Conservation (phyloP, 805 yeast genomes). For the Pichia paraexigua region DNA sequence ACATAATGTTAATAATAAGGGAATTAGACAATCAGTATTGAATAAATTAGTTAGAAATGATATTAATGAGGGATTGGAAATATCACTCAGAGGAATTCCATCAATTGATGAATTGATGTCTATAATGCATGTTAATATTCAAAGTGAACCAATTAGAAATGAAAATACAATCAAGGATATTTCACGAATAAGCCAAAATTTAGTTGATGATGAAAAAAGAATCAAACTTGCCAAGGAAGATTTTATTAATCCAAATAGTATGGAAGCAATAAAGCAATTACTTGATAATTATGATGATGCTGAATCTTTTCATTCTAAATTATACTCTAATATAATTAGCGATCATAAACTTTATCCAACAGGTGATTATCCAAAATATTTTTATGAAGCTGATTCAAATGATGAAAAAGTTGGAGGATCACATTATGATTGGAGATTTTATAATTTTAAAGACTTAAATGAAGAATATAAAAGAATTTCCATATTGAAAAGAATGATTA, state of each 20-base stretch:
- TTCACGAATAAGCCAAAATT: neutral
- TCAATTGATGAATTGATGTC: neutral
- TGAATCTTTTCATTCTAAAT: conserved; percentile 8
- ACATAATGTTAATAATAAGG: neutral
- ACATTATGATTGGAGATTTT: conserved; percentile 42
- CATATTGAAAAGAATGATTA: conserved; percentile 37
- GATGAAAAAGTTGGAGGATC: conserved; percentile 24
- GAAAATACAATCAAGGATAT: neutral
- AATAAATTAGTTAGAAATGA: neutral
- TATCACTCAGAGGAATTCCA: neutral
- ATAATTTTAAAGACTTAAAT: conserved; percentile 19
- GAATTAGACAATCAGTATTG: neutral
- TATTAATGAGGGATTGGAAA: neutral
- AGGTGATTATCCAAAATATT: conserved; percentile 26
- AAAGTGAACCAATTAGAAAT: neutral
- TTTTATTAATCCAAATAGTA: neutral
- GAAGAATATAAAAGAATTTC: conserved; percentile 16
- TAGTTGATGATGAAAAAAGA: neutral
- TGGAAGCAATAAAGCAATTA: neutral
- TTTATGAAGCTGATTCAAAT: conserved; percentile 31
- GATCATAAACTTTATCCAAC: neutral
- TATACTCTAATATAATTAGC: conserved; percentile 5
- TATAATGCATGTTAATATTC: neutral
- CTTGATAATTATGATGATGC: neutral
- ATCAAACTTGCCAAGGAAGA: neutral